These are phyloP conservation scores for Scheffersomyces stambukii DNA, from an alignment of 1,139 yeast species.

Conservation along the genomic window DNA sequence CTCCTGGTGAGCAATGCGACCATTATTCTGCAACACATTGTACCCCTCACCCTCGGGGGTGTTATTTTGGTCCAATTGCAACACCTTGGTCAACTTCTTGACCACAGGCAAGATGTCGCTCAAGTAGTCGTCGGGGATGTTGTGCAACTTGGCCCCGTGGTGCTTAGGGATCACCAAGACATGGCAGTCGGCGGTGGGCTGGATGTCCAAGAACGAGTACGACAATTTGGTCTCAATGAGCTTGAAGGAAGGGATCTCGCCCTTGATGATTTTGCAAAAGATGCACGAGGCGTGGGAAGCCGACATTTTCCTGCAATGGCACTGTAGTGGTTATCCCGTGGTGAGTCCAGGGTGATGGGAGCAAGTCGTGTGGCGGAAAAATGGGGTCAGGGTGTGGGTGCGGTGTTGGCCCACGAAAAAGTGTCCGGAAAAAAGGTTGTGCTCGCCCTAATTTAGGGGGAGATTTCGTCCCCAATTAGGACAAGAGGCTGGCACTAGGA, in stretches of 20 bases:
- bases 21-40: conserved; percentile 88
- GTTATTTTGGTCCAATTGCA: conserved; percentile 53
- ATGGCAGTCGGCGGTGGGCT: conserved; percentile 87
- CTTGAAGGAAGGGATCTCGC: conserved; percentile 90
- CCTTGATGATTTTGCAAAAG: conserved; percentile 89
- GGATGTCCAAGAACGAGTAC: conserved; percentile 86
- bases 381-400: neutral
- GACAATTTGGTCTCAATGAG: conserved; percentile 75
- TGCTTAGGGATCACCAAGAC: conserved; percentile 84
- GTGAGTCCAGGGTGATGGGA: neutral
- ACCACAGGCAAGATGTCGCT: conserved; percentile 83
- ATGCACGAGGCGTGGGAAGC: conserved; percentile 48
- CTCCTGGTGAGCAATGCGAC: conserved; percentile 86
- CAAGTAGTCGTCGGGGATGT: conserved; percentile 85
- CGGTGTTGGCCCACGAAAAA: too few species aligned
- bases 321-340: neutral
- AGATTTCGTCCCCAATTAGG: too few species aligned
- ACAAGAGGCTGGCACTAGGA: too few species aligned
- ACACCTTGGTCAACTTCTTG: conserved; percentile 74
- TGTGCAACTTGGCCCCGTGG: conserved; percentile 90
- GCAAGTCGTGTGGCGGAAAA: neutral
- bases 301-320: conserved; percentile 4
- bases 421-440: too few species aligned
- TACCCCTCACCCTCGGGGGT: conserved; percentile 69
- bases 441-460: too few species aligned